A percentile compares a stretch with the other conserved stretches of the same genome.
These are phyloP conservation scores for Talaromyces marneffei DNA, from an alignment of 2,329 filamentous ascomycete species.

Conservation along the genomic window DNA sequence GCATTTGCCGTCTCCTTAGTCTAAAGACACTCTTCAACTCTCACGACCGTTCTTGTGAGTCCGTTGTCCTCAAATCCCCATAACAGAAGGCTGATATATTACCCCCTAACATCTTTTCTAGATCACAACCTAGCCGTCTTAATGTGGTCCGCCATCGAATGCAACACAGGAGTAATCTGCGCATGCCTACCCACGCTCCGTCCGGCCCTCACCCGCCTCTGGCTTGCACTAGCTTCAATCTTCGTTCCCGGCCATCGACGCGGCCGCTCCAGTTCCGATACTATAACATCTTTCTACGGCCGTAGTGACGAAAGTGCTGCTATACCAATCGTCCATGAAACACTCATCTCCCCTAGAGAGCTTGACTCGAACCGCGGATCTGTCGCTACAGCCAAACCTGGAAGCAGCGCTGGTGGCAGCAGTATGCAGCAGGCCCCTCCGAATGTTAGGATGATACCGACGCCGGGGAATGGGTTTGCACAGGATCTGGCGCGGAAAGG, in stretches of 20 bases:
- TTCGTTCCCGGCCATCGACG: neutral
- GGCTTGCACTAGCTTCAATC: conserved; percentile 18
- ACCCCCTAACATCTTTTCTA: conserved; percentile 13
- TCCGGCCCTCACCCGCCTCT: conserved; percentile 28
- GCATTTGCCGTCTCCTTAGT: conserved; percentile 28
- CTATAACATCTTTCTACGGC: neutral
- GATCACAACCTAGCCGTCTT: conserved; percentile 32
- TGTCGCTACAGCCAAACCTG: neutral
- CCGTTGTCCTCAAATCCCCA: no score
- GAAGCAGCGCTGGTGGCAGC: neutral
- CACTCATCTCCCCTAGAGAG: neutral
- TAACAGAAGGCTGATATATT: neutral
- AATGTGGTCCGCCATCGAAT: conserved; percentile 37
- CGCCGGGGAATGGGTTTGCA: conserved; percentile 12
- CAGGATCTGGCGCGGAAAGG: conserved; percentile 12
- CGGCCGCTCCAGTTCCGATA: neutral
- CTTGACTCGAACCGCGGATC: neutral
- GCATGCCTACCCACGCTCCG: conserved; percentile 38
- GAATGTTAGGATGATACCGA: neutral
- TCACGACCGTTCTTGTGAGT: conserved; percentile 31
- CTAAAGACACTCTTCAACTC: conserved; percentile 31
- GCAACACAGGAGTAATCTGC: conserved; percentile 38
- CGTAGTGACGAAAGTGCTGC: neutral
- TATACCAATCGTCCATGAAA: neutral
- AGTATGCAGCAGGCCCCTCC: neutral